Evolutionary conservation across 164 flowering plant genomes (phyloP).

Genomic region (Liquidambar formosana): DNA sequence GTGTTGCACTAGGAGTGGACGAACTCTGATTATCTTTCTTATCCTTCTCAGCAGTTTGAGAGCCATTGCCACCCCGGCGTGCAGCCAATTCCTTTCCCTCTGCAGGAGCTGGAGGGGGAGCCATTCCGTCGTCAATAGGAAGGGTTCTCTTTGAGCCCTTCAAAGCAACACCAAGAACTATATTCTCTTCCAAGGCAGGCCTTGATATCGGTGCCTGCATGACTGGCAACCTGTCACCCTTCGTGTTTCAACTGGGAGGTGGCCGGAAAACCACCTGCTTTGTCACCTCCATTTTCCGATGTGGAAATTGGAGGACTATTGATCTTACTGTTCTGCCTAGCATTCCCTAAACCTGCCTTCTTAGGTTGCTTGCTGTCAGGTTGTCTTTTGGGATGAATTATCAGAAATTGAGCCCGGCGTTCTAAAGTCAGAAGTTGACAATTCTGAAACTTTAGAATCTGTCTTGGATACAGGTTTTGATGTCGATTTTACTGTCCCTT

Average conservation of each 20-base stretch:
- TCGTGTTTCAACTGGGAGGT: conserved; percentile 32
- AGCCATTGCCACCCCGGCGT: conserved; percentile 35
- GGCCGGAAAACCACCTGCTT: conserved; percentile 19
- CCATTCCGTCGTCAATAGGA: conserved; percentile 79
- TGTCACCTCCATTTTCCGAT: conserved; percentile 20
- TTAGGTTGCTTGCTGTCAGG: conserved; percentile 34
- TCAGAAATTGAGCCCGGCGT: conserved; percentile 4
- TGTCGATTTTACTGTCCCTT: conserved; percentile 14
- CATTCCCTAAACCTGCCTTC: conserved; percentile 27
- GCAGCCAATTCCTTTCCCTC: conserved; percentile 62
- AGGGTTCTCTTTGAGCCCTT: conserved; percentile 74
- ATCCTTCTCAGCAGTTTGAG: conserved; percentile 38
- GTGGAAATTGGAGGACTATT: conserved; percentile 20
- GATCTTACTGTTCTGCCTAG: conserved; percentile 18
- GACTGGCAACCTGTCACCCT: conserved; percentile 26
- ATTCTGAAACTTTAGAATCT: conserved; percentile 13
- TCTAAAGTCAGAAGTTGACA: conserved; percentile 8
- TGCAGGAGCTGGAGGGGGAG: conserved; percentile 24
- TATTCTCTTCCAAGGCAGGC: conserved; percentile 55
- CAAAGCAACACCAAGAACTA: conserved; percentile 69
- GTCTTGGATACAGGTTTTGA: conserved; percentile 21
- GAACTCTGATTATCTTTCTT: conserved; percentile 38
- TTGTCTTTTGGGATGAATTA: conserved; percentile 14
- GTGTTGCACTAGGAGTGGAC: conserved; percentile 25
- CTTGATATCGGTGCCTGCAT: conserved; percentile 30